Percentiles rank a stretch among this genome's conserved stretches.
phyloP scores from a whole-genome alignment of 345 rosid genomes.

The Dimocarpus longan region DNA sequence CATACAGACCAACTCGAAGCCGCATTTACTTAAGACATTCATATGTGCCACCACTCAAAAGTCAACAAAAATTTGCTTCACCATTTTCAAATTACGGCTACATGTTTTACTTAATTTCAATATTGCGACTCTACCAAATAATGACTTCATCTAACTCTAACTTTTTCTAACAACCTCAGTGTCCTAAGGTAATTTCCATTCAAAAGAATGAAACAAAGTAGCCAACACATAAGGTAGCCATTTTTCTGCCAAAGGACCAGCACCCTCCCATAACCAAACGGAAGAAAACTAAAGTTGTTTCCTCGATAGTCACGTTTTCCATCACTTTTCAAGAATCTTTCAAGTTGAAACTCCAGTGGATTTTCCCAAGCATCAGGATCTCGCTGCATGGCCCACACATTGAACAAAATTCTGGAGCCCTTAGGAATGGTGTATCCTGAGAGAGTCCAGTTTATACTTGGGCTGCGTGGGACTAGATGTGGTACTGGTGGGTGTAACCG shows the following conservation, averaged over 20 bases:
- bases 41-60: no score
- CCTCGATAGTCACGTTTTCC: conserved; percentile 5
- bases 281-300: conserved; percentile 21
- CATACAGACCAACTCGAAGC: no score
- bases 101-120: no score
- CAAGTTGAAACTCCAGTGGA: conserved; percentile 19
- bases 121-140: no score
- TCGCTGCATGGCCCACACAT: conserved; percentile 16
- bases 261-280: conserved; percentile 26
- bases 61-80: no score
- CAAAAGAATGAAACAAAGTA: neutral
- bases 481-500: conserved; percentile 23
- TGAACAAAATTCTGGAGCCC: conserved; percentile 14
- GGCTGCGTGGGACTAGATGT: conserved; percentile 4
- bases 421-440: conserved; percentile 24
- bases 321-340: neutral
- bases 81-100: no score
- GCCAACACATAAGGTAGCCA: conserved; percentile 10
- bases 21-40: no score
- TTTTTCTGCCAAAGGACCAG: conserved; percentile 19
- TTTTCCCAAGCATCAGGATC: conserved; percentile 13
- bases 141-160: no score
- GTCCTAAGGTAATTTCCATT: conserved; percentile 12
- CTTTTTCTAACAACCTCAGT: no score
- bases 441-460: neutral